Conservation (phyloP, 1,139 yeast genomes). For the Candida neerlandica region DNA sequence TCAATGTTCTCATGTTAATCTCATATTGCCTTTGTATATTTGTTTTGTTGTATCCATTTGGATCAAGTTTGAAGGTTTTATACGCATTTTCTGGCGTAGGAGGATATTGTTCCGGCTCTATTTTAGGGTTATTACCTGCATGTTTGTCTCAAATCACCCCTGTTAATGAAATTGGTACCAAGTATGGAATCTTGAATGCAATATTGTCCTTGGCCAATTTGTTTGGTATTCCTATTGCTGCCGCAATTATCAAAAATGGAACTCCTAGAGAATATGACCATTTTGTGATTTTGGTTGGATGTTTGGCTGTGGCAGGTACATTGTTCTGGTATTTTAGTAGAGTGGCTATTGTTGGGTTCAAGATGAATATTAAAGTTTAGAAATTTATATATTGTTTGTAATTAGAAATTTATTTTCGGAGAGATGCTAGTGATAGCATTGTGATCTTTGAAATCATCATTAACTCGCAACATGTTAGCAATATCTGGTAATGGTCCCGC, state of each 20-base stretch:
- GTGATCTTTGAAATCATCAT: no score
- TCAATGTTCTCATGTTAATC: conserved; percentile 38
- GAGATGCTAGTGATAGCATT: no score
- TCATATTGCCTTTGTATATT: conserved; percentile 36
- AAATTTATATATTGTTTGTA: background rate
- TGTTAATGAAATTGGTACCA: conserved; percentile 41
- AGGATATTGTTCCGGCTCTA: conserved; percentile 33
- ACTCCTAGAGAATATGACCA: conserved; percentile 30
- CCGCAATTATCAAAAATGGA: conserved; percentile 42
- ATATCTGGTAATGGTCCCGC: no score
- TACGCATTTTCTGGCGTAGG: conserved; percentile 40
- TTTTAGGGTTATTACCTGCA: conserved; percentile 42
- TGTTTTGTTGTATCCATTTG: conserved; percentile 44
- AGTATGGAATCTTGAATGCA: conserved; percentile 43
- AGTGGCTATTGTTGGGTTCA: conserved; percentile 34
- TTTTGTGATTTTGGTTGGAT: conserved; percentile 41
- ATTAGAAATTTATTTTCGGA: background rate
- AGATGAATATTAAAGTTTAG: conserved; percentile 34
- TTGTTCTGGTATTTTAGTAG: conserved; percentile 38
- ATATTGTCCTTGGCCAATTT: conserved; percentile 44
- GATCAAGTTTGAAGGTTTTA: conserved; percentile 29
- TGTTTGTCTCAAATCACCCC: conserved; percentile 45
- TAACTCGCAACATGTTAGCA: no score
- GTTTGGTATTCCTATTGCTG: conserved; percentile 48
- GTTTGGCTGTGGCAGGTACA: conserved; percentile 30